Conservation (phyloP, 73 alveolate genomes). For the Paramecium sexaurelia region DNA sequence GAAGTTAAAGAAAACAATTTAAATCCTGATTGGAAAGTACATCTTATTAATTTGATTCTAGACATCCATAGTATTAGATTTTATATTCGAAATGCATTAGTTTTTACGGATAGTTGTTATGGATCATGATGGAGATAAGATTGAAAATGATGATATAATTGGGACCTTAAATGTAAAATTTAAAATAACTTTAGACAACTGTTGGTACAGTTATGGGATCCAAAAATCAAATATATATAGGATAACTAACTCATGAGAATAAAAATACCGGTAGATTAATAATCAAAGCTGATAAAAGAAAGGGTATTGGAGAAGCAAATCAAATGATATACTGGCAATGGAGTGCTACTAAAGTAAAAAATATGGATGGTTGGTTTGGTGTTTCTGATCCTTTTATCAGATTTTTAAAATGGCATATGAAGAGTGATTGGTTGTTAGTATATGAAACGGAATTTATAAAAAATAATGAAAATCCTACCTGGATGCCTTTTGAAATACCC, state of each 20-base stretch:
- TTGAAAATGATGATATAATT: slow-evolving; percentile 66
- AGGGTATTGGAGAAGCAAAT: background rate
- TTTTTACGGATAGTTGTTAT: slow-evolving; percentile 65
- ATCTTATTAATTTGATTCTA: background rate
- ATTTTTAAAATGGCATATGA: background rate
- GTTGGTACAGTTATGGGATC: slow-evolving; percentile 82
- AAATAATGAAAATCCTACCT: slow-evolving; percentile 13
- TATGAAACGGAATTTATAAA: slow-evolving; percentile 24
- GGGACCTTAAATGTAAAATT: slow-evolving; percentile 63
- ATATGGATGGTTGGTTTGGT: slow-evolving; percentile 67
- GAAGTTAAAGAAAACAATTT: slow-evolving; percentile 74
- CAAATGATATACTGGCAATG: slow-evolving; percentile 9
- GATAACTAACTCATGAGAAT: background rate
- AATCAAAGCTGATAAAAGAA: slow-evolving; percentile 71
- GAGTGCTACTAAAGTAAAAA: slow-evolving; percentile 51
- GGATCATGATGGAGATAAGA: slow-evolving; percentile 70
- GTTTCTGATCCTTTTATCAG: slow-evolving; percentile 40
- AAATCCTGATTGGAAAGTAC: slow-evolving; percentile 76
- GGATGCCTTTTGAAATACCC: slow-evolving; percentile 44
- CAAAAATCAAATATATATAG: slow-evolving; percentile 32
- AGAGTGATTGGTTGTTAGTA: background rate
- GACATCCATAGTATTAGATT: slow-evolving; percentile 73
- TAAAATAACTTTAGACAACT: slow-evolving; percentile 60
- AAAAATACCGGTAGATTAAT: slow-evolving; percentile 74
- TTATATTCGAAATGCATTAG: slow-evolving; percentile 84